Evolutionary conservation across 768 basidiomycete genomes (phyloP).

Genomic region (Suillus tomentosus): DNA sequence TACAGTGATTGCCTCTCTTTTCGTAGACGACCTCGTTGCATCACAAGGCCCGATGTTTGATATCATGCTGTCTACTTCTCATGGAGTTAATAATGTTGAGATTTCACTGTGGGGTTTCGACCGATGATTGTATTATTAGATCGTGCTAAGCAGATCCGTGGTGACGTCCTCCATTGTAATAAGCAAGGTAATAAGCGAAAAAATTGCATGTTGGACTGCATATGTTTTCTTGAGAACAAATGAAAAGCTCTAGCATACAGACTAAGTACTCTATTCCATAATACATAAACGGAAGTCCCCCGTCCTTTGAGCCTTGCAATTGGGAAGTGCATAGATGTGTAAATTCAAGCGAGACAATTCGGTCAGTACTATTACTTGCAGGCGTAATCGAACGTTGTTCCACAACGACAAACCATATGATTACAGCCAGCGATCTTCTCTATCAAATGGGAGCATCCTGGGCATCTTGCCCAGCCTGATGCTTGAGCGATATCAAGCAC

Average conservation of each 20-base stretch:
- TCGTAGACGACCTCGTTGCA: constrained; percentile 2
- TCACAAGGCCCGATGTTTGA: background rate
- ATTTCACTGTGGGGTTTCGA: background rate
- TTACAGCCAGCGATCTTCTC: constrained; percentile 9
- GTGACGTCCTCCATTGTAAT: background rate
- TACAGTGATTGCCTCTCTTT: background rate
- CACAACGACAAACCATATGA: constrained; percentile 10
- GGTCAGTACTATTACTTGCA: constrained; percentile 6
- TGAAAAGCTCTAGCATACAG: background rate
- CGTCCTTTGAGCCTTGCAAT: background rate
- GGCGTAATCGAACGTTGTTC: constrained; percentile 8
- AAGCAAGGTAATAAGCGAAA: background rate
- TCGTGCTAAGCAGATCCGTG: background rate
- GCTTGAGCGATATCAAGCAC: constrained; percentile 7
- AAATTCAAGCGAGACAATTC: background rate
- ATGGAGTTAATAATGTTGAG: background rate
- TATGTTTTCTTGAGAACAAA: background rate
- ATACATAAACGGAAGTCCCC: background rate
- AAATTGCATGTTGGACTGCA: background rate
- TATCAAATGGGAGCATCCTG: constrained; percentile 8
- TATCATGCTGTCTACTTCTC: background rate
- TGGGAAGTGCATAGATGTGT: background rate
- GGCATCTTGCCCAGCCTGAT: constrained; percentile 9
- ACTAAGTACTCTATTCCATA: background rate
- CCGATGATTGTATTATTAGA: background rate